Evolutionary conservation across 768 basidiomycete genomes (phyloP).

Genomic region (Lyophyllum atratum): DNA sequence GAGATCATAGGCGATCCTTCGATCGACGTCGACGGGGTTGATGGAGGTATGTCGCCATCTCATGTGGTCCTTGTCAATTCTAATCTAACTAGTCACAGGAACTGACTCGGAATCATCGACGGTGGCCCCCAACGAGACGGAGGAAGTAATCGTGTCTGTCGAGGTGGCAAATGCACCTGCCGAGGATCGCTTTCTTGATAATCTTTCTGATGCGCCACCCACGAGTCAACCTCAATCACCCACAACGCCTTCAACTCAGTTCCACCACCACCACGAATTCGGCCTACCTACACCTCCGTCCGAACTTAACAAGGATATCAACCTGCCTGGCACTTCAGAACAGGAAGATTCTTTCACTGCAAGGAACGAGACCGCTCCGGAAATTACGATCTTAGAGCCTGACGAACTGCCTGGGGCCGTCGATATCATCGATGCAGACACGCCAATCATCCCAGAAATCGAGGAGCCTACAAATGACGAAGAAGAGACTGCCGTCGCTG

Average conservation of each 20-base stretch:
- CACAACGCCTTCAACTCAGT: neutral
- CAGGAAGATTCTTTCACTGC: constrained; percentile 3
- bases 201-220: neutral
- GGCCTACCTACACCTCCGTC: constrained; percentile 25
- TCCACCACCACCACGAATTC: neutral
- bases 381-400: neutral
- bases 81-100: too few species aligned
- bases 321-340: neutral
- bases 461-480: neutral
- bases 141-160: neutral
- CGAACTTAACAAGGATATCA: constrained; percentile 9
- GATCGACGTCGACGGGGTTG: neutral
- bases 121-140: neutral
- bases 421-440: neutral
- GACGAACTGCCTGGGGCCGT: neutral
- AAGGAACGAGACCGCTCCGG: neutral
- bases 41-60: neutral
- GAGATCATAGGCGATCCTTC: neutral
- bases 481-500: constrained; percentile 11
- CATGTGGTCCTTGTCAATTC: too few species aligned
- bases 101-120: neutral
- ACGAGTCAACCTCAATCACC: neutral
- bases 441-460: neutral
- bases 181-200: neutral
- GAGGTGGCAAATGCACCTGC: neutral